A percentile compares a stretch with the other conserved stretches of the same genome.
phyloP scores from a whole-genome alignment of 345 rosid species.

The Moricandia moricandioides region DNA sequence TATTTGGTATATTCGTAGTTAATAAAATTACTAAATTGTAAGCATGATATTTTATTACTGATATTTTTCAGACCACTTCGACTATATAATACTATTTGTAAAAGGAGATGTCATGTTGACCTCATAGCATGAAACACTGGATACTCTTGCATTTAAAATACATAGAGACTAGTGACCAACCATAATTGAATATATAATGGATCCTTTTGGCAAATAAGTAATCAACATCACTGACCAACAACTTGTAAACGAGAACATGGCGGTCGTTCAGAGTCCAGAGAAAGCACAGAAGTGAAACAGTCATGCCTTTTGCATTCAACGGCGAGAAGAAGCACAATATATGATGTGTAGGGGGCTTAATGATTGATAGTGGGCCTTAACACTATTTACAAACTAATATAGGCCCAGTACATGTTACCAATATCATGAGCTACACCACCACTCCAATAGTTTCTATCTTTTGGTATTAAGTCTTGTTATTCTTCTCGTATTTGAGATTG shows the following conservation, averaged over 20 bases:
- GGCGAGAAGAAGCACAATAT: not conserved
- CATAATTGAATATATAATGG: not conserved
- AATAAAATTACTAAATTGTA: not conserved
- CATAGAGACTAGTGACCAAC: not conserved
- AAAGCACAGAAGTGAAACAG: not conserved
- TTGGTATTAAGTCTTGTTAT: too few species aligned
- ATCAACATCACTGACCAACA: not conserved
- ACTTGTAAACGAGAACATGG: not conserved
- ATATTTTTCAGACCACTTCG: not conserved
- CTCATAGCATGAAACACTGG: not conserved
- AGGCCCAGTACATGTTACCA: not conserved
- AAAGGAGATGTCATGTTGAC: not conserved
- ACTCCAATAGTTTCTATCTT: too few species aligned
- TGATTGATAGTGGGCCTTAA: not conserved
- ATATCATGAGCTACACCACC: not conserved
- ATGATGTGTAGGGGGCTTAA: not conserved
- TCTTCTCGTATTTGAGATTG: too few species aligned
- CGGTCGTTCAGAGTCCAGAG: not conserved
- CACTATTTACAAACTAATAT: not conserved
- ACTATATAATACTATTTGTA: not conserved
- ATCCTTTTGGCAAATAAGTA: not conserved
- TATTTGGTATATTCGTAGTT: not conserved
- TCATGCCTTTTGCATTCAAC: not conserved
- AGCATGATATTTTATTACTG: slow-evolving; percentile 5
- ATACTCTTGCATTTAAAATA: not conserved